Evolutionary conservation across 108 stramenopile genomes (phyloP), one percentile per base, ranked within the genome.

Genomic region (Aurantiochytrium sp.): DNA sequence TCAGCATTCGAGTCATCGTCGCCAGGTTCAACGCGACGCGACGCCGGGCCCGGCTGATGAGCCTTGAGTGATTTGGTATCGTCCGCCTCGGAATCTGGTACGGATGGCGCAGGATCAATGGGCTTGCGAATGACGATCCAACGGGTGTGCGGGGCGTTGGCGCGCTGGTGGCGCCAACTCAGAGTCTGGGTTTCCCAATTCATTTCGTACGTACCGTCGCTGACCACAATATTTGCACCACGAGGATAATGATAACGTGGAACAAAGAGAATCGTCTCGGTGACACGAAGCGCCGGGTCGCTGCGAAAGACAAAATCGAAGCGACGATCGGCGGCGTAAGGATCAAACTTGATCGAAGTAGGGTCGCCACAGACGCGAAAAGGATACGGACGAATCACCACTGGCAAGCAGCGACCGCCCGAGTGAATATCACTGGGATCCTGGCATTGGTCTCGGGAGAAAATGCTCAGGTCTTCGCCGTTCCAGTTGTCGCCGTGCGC

Each of bases 401-500:
- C 76, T 2, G 45, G 49, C 19, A 83, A 45, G 28, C 49, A 47
- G 76, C 76, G 76, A 2, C 76, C 76, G 45, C 76, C 76, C n/a
- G 76, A 47, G 28, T 83, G 76, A 35, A 83, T 21, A 35, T 83
- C 51, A 18, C 49, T 45, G 23, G 76, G 49, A 23, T 83, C 5
- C n/a, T 28, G 19, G 45, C 45, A n/a, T 51, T 93, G 91, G 53
- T 93, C 92, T 19, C 83, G 44, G 25, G 87, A 72, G 57, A 88
- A 93, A 4, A 93, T 35, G 18, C 88, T 89, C 58, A 93, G 76
- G 87, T 93, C 90, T 57, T 93, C 92, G 3, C 90, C 91, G 58
- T 93, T 93, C 92, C 92, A 93, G 25, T 71, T 21, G 49, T 93
- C 92, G 10, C 92, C 92, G 35, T 18, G 47, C 8, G 4, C 23